A percentile compares a stretch with the other conserved stretches of the same genome.
These are phyloP conservation scores for Erigeron canadensis DNA, from an alignment of 129 eudicot genomes.

Conservation along the genomic window DNA sequence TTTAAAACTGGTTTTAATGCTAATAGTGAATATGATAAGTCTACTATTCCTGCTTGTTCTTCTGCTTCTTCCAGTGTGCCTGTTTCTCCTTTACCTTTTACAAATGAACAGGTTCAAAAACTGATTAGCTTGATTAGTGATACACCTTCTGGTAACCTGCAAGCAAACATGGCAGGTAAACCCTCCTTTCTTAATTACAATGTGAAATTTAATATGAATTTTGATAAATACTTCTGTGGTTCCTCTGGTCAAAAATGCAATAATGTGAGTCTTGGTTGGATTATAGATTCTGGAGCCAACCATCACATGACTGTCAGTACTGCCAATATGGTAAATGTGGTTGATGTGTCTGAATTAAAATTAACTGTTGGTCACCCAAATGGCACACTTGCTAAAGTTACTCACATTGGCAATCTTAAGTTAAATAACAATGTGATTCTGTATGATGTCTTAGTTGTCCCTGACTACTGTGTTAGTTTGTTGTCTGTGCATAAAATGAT, in stretches of 20 bases:
- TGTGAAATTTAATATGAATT: background rate
- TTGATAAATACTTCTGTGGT: too few species aligned
- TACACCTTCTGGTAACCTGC: background rate
- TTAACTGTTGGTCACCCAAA: background rate
- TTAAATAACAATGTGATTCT: background rate
- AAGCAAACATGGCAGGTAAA: background rate
- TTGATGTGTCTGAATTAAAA: background rate
- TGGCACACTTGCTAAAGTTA: background rate
- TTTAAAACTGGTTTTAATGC: background rate
- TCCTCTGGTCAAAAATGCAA: too few species aligned
- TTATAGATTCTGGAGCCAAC: background rate
- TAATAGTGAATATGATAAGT: too few species aligned
- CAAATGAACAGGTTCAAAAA: too few species aligned
- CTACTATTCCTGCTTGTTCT: background rate
- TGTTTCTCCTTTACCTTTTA: background rate
- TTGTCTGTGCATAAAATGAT: background rate
- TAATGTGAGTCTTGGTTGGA: background rate
- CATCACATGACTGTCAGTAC: background rate
- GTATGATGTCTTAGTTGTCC: background rate
- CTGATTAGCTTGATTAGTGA: background rate
- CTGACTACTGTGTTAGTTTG: background rate
- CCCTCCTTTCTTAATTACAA: background rate
- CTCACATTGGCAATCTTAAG: background rate
- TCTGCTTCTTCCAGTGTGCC: too few species aligned
- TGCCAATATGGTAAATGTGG: background rate